Base-by-base conservation (phyloP, 345 rosid genomes). In the Sapria himalayana region DNA sequence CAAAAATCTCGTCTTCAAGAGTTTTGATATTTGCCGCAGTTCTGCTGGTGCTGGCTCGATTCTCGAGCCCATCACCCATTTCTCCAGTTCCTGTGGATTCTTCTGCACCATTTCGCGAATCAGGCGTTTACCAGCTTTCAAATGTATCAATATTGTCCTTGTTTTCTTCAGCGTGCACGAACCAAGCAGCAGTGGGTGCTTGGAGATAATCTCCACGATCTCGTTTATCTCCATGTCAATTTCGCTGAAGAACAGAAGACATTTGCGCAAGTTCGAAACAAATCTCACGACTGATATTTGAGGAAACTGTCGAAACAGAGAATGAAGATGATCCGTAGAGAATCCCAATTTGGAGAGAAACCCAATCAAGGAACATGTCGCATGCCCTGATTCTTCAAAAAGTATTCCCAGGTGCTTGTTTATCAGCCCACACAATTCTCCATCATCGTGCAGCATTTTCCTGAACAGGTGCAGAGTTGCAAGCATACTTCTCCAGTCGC, bases 261-360 rank as follows among this genome's bases (percentile, higher is more conserved):
- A 67, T 22, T 24, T 52, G 49, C 59, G 65, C 57, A 80, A 52
- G 62, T 85, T 80, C 4, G 18, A 59, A 34, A 74, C 37, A 46
- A 74, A 80, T 24, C 51, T 58, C 29, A 39, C 56, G 15, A 74
- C 53, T 45, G 46, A 52, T 33, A 69, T 58, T 38, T 59, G 43
- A 1, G 93, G 82, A 22, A 80, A 62, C 41, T 63, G 71, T 42
- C 34, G 61, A 47, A 85, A 70, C 59, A 67, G 37, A 1, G 58
- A 60, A 49, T 43, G 37, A 29, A 77, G 49, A 54, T 65, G 62
- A 33, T 60, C 44, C 54, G 51, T 37, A 3, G 78, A 41, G 14
- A 17, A 57, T 16, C 96, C 92, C 22, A 70, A 69, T 42, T 80
- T 85, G 43, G 67, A 37, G 10, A 72, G 48, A 32, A 74, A 66